Conservation (phyloP, 306 rosid species). For the Gastrolobium bilobum region DNA sequence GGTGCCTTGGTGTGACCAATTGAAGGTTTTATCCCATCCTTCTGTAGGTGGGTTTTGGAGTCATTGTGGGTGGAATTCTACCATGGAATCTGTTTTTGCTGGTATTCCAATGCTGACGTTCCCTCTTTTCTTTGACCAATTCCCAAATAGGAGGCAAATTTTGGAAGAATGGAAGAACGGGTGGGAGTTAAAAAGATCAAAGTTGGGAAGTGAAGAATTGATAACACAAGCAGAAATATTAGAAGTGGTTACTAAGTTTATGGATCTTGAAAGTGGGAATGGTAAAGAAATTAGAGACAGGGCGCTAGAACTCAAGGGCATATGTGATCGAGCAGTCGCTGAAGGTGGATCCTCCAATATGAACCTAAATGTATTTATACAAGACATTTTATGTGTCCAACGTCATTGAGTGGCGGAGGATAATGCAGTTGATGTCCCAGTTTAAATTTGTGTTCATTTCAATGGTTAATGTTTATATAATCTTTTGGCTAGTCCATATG, state of each 20-base stretch:
- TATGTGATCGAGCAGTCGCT: conserved; percentile 45
- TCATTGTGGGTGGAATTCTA: conserved; percentile 61
- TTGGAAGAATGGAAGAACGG: conserved; percentile 54
- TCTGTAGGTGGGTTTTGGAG: conserved; percentile 58
- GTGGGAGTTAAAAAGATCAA: conserved; percentile 44
- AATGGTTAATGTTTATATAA: no score
- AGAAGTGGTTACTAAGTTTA: conserved; percentile 31
- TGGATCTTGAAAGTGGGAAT: conserved; percentile 35
- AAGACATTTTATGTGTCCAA: background rate
- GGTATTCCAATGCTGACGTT: conserved; percentile 50
- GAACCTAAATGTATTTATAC: conserved; percentile 50
- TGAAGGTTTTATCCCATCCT: conserved; percentile 53
- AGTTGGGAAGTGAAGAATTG: background rate
- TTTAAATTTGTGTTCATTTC: no score
- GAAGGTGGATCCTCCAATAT: conserved; percentile 51
- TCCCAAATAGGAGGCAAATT: conserved; percentile 43
- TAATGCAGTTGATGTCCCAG: no score
- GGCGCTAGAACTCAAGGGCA: conserved; percentile 33
- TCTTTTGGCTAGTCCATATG: no score
- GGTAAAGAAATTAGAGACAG: conserved; percentile 42
- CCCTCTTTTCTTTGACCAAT: conserved; percentile 54
- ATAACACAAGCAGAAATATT: conserved; percentile 38
- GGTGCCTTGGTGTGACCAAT: conserved; percentile 57
- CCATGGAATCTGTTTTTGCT: conserved; percentile 46
- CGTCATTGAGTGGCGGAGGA: background rate